Percentiles rank a stretch among this genome's conserved stretches.
Conservation (phyloP, 2,329 filamentous ascomycete species). For the Aspergillus sp. region DNA sequence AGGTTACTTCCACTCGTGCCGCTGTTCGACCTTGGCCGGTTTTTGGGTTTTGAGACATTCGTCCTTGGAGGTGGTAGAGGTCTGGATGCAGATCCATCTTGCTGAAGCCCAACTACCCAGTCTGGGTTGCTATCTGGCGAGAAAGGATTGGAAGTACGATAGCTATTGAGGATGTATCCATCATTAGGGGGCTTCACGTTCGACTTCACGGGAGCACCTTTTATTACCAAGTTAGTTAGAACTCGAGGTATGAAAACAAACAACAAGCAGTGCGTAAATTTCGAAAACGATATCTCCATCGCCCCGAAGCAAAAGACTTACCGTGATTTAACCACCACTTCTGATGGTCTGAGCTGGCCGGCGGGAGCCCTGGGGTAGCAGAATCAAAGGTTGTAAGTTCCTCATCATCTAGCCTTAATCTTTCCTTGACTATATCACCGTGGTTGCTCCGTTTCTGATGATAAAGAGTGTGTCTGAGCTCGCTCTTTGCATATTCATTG, state of each 20-base stretch:
- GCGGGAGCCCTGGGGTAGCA: constrained; percentile 72
- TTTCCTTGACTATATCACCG: constrained; percentile 42
- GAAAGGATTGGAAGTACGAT: constrained; percentile 80
- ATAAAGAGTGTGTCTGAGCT: constrained; percentile 74
- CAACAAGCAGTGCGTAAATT: not conserved
- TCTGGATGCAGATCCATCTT: constrained; percentile 17
- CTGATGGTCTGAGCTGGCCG: constrained; percentile 60
- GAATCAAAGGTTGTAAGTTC: constrained; percentile 79
- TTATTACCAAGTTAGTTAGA: not conserved
- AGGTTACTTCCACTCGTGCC: not conserved
- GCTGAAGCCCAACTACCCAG: constrained; percentile 60
- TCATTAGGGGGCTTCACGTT: constrained; percentile 65
- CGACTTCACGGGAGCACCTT: constrained; percentile 72
- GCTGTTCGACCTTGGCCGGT: not conserved
- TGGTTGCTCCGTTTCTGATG: constrained; percentile 64
- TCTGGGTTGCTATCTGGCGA: constrained; percentile 71
- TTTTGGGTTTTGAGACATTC: constrained; percentile 1
- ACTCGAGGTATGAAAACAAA: not conserved
- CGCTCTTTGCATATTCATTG: constrained; percentile 70
- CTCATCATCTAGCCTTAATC: constrained; percentile 57
- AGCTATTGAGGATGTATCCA: constrained; percentile 67
- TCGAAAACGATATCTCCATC: not conserved
- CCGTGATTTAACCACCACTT: constrained; percentile 68
- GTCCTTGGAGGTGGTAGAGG: constrained; percentile 25
- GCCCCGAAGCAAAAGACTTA: constrained; percentile 26